phyloP scores from a whole-genome alignment of 192 early-diverging fungal species.

The Phycomyces blakesleeanus region DNA sequence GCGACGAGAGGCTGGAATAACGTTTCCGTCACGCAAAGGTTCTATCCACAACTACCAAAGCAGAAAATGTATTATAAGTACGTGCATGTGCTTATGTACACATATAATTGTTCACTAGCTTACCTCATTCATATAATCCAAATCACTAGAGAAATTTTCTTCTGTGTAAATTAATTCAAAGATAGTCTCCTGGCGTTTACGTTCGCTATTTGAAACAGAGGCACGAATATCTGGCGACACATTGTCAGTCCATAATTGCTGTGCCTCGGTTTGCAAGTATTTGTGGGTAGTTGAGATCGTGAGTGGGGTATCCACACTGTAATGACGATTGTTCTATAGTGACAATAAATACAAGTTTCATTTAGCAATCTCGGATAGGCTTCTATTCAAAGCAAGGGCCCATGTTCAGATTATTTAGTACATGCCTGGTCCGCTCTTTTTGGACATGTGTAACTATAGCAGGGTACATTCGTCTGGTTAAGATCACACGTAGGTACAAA shows the following conservation, averaged over 20 bases:
- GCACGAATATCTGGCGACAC: slow-evolving; percentile 9
- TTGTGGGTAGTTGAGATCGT: slow-evolving; percentile 4
- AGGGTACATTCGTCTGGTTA: slow-evolving; percentile 49
- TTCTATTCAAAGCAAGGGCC: background rate
- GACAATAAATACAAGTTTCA: background rate
- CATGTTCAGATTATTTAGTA: background rate
- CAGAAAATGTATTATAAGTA: slow-evolving; percentile 1
- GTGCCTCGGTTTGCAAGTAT: slow-evolving; percentile 7
- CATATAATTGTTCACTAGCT: background rate
- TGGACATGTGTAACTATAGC: slow-evolving; percentile 90
- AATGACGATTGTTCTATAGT: background rate
- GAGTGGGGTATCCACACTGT: background rate
- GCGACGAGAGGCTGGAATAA: slow-evolving; percentile 62
- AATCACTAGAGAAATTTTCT: slow-evolving; percentile 83
- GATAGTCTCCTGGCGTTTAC: slow-evolving; percentile 89
- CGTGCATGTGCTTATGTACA: background rate
- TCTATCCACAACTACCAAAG: slow-evolving; percentile 59
- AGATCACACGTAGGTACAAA: slow-evolving; percentile 87
- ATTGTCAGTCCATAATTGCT: slow-evolving; percentile 11
- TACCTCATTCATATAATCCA: slow-evolving; percentile 77
- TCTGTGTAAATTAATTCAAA: slow-evolving; percentile 91
- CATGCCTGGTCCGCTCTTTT: slow-evolving; percentile 28
- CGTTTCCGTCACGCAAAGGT: slow-evolving; percentile 57
- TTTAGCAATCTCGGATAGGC: background rate
- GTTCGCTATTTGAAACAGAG: slow-evolving; percentile 51